phyloP scores from a whole-genome alignment of 169 alveolate species.

The Plasmodium adleri region DNA sequence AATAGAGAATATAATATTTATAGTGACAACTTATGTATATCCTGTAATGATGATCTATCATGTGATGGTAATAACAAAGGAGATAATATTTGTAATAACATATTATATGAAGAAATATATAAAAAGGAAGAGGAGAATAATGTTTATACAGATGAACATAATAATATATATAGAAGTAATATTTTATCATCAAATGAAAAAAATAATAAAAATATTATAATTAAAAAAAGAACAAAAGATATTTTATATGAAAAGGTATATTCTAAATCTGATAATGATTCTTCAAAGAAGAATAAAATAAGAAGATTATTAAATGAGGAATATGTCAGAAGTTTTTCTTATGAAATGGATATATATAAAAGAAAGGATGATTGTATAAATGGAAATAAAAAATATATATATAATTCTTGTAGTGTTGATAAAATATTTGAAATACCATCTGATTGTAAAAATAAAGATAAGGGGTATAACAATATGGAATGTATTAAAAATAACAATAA shows the following conservation, averaged over 20 bases:
- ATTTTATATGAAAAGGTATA: conserved; percentile 3
- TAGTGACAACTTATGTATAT: too few relatives aligned
- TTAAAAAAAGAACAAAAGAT: conserved; percentile 7
- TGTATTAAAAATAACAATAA: not conserved
- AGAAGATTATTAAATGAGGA: not conserved
- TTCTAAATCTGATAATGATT: conserved; percentile 20
- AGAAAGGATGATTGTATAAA: not conserved
- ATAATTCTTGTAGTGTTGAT: not conserved
- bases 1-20: too few relatives aligned
- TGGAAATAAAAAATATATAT: not conserved
- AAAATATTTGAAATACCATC: too few relatives aligned
- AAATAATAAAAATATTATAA: not conserved
- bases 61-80: too few relatives aligned
- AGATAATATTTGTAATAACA: not conserved
- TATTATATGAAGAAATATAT: not conserved
- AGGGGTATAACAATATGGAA: not conserved
- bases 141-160: not conserved
- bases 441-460: too few relatives aligned
- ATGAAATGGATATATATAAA: not conserved
- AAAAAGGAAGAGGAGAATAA: not conserved
- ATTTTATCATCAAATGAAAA: not conserved
- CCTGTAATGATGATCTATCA: too few relatives aligned
- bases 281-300: not conserved
- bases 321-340: not conserved
- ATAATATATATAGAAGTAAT: not conserved